Percentiles rank a stretch among this genome's conserved stretches.
Conservation (phyloP, 257 asterid species). For the Plantago ovata region DNA sequence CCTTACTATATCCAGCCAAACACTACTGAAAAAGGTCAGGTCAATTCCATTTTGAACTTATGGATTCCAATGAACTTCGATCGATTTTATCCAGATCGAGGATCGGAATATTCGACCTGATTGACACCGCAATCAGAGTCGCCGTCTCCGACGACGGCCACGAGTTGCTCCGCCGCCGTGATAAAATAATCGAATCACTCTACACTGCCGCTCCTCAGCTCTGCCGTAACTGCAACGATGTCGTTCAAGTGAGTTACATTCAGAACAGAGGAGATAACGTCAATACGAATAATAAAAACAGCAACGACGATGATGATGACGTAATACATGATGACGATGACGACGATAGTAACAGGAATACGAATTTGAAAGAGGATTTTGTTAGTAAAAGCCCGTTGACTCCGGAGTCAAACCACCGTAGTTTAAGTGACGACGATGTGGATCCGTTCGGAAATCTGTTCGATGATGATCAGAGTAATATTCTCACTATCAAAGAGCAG, state of each 20-base stretch:
- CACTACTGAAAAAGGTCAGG: conserved; percentile 14
- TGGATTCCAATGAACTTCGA: conserved; percentile 78
- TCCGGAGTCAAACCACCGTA: conserved; percentile 60
- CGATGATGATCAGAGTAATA: conserved; percentile 62
- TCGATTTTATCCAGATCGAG: conserved; percentile 60
- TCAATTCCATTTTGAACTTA: conserved; percentile 15
- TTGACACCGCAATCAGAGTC: conserved; percentile 75
- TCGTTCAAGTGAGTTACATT: conserved; percentile 21
- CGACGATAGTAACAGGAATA: conserved; percentile 38
- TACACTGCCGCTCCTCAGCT: conserved; percentile 45
- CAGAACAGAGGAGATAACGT: conserved; percentile 21
- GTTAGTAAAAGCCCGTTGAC: conserved; percentile 59
- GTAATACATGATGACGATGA: conserved; percentile 9
- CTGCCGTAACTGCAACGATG: conserved; percentile 52
- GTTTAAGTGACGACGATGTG: conserved; percentile 37
- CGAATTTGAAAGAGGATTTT: conserved; percentile 23
- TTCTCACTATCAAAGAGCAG: conserved; percentile 63
- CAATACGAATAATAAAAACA: conserved; percentile 10
- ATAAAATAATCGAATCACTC: conserved; percentile 61
- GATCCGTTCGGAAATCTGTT: conserved; percentile 62
- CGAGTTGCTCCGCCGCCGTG: conserved; percentile 72
- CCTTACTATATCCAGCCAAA: conserved; percentile 19
- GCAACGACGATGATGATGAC: conserved; percentile 20
- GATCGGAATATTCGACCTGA: conserved; percentile 69
- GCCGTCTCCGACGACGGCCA: conserved; percentile 63